These are phyloP conservation scores for Sporisorium exsertum DNA, from an alignment of 1,284 basidiomycete genomes.

Conservation along the genomic window DNA sequence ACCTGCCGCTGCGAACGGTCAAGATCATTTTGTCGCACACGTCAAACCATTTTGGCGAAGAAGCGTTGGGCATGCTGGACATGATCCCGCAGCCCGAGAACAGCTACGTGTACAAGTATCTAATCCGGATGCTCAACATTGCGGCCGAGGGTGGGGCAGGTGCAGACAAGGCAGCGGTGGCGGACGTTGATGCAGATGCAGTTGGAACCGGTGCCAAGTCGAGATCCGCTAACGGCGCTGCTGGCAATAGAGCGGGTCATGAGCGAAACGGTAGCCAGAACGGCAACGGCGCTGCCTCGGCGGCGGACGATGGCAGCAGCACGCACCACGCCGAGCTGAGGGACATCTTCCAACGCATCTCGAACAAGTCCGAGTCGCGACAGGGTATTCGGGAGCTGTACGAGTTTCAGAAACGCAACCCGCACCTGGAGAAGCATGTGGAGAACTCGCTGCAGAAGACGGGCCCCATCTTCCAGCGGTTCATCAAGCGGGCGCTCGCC, in stretches of 20 bases:
- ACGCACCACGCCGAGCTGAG: constrained; percentile 81
- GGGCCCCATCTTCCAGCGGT: constrained; percentile 71
- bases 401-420: constrained; percentile 90
- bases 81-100: constrained; percentile 60
- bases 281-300: constrained; percentile 40
- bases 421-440: constrained; percentile 85
- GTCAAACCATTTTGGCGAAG: constrained; percentile 57
- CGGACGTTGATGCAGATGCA: constrained; percentile 75
- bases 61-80: constrained; percentile 60
- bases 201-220: constrained; percentile 63
- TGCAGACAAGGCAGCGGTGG: constrained; percentile 32
- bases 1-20: constrained; percentile 95
- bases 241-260: constrained; percentile 69
- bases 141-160: constrained; percentile 27
- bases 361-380: constrained; percentile 81
- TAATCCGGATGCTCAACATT: constrained; percentile 61
- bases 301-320: constrained; percentile 72
- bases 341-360: constrained; percentile 88
- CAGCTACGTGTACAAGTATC: constrained; percentile 64
- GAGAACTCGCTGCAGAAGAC: constrained; percentile 71
- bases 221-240: constrained; percentile 14
- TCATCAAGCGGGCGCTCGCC: constrained; percentile 70
- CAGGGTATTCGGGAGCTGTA: constrained; percentile 95
- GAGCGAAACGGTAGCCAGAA: constrained; percentile 73
- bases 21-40: constrained; percentile 75